Base-by-base conservation (phyloP, 495 filamentous ascomycete genomes). In the Podospora bellae-mahoneyi region DNA sequence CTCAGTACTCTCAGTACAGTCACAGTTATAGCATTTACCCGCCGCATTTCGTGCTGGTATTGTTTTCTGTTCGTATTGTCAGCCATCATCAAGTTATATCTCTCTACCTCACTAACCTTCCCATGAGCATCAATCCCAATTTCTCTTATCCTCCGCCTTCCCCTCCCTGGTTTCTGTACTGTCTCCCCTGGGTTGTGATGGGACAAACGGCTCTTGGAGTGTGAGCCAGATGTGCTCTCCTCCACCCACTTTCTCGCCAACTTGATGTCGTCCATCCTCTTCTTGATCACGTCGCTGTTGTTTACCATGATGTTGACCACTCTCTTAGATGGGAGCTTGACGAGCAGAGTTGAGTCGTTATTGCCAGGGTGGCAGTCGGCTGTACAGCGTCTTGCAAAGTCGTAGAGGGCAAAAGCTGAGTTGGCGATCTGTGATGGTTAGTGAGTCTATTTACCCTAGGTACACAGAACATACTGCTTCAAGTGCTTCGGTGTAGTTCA, bases 1-100 rank as follows among this genome's bases (percentile, higher is more conserved):
- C 34, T 69, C 67, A 20, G 67, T 69, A 39, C 56, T 61, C 26
- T 65, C 67, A 4, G 34, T 56, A 18, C 56, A 27, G 20, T 32
- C 34, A 39, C 67, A 69, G 0, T 26, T 28, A 23, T 65, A 59
- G 26, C 67, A 69, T 13, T 20, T 63, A 0, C 55, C 67, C 15
- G 23, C 67, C 9, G 44, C 28, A 18, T 61, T 65, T 30, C 30
- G 19, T 19, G 62, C 57, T 4, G 55, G 32, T 16, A 56, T 39
- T 5, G 55, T 62, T 32, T 57, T 69, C 62, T 64, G 23, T 61
- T 30, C 27, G 5, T 7, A 18, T 13, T 30, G 55, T 58, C 18
- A 58, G 55, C 10, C 55, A 4, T 5, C 0, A 19, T 4, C 7
- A 4, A 61, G 5, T 26, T 7, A 32, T 32, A 32, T 32, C 4